Evolutionary conservation across 495 filamentous ascomycete genomes (phyloP).

Genomic region (Penicillium soppii): DNA sequence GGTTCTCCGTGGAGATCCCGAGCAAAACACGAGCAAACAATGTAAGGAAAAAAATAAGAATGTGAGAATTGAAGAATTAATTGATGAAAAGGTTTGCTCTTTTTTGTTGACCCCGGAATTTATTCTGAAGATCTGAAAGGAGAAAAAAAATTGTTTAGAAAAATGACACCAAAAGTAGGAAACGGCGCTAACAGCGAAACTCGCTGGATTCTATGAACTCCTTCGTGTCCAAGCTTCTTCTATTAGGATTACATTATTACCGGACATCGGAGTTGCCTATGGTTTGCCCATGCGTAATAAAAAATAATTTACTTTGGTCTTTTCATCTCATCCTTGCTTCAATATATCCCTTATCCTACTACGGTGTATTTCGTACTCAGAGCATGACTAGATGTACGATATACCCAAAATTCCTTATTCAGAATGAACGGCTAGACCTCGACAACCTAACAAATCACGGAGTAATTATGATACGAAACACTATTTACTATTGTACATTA

Average conservation of each 20-base stretch:
- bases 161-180: neutral
- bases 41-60: neutral
- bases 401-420: too few species aligned
- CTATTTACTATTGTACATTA: too few species aligned
- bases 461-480: too few species aligned
- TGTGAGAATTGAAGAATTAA: neutral
- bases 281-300: too few species aligned
- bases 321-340: conserved; percentile 1
- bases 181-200: conserved; percentile 3
- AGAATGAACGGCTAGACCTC: neutral
- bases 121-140: conserved; percentile 2
- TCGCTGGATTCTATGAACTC: too few species aligned
- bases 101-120: too few species aligned
- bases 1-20: conserved; percentile 19
- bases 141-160: neutral
- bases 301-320: too few species aligned
- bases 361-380: too few species aligned
- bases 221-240: too few species aligned
- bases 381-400: too few species aligned
- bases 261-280: neutral
- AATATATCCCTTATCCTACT: neutral
- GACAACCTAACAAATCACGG: neutral
- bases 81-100: too few species aligned
- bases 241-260: too few species aligned
- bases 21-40: conserved; percentile 7